These are phyloP conservation scores for Bisporella sp. DNA, from an alignment of 2,329 filamentous ascomycete genomes.

Conservation along the genomic window DNA sequence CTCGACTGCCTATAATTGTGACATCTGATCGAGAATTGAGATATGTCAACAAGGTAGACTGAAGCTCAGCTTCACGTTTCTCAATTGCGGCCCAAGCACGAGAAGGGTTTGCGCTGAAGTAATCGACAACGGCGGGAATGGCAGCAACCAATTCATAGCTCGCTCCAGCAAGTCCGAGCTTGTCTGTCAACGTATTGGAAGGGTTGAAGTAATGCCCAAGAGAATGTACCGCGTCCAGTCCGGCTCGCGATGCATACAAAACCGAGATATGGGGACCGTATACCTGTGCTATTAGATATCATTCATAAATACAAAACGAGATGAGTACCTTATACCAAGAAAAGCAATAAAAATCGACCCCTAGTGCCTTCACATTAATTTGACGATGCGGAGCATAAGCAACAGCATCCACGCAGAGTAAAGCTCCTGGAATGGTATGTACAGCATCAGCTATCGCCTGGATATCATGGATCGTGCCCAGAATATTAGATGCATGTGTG, in stretches of 20 bases:
- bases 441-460: conserved; percentile 47
- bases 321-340: conserved; percentile 64
- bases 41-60: conserved; percentile 52
- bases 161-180: conserved; percentile 60
- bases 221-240: conserved; percentile 48
- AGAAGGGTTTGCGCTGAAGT: conserved; percentile 41
- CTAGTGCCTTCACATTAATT: conserved; percentile 61
- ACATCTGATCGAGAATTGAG: conserved; percentile 44
- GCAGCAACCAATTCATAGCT: conserved; percentile 64
- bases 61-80: conserved; percentile 53
- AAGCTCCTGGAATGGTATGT: conserved; percentile 39
- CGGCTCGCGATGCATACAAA: conserved; percentile 55
- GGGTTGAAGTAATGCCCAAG: conserved; percentile 65
- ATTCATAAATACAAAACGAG: not conserved
- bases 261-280: conserved; percentile 70
- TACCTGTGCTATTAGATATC: conserved; percentile 33
- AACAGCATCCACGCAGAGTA: conserved; percentile 70
- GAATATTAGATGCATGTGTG: conserved; percentile 68
- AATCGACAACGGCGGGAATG: conserved; percentile 54
- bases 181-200: conserved; percentile 51
- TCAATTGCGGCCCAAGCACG: conserved; percentile 44
- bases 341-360: conserved; percentile 71
- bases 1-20: conserved; percentile 51
- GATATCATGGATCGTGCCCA: conserved; percentile 64
- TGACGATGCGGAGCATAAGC: conserved; percentile 67